Base-by-base conservation (phyloP, 1,284 basidiomycete genomes). In the Mycena sp. region DNA sequence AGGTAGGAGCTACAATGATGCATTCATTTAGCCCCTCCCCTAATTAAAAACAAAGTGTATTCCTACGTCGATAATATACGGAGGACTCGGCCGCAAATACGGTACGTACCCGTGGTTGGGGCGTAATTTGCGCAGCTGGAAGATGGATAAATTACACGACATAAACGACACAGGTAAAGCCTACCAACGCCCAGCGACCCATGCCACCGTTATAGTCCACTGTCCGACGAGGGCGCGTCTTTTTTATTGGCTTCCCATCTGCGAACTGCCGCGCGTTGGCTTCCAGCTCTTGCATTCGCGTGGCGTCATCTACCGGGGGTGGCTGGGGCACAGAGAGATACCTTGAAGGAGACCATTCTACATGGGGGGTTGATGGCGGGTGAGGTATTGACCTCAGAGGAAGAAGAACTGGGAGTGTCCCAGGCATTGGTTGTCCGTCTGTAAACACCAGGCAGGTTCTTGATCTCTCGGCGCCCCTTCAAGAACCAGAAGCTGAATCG, bases 141-240 rank as follows among this genome's bases (percentile, higher is more conserved):
- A 57, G 12, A 28, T 48, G 19, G 49, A 58, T 58, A 38, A 52
- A 64, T 67, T 38, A 23, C 25, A 48, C 26, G 35, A 44, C 35
- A n/a, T 23, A 14, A 14, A 35, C 32, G 32, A 7, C 14, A 35
- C 29, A n/a, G 81, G 14, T 23, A 5, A 4, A 43, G 7, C 91
- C 67, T 72, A 96, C 94, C 80, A 95, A 76, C 54, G 83, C 78
- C 92, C 92, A 97, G 66, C 93, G 85, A 17, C 92, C 92, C 74
- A 97, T 83, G 2, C 90, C 89, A 26, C 95, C 95, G 71, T 93
- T 93, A 74, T 96, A 98, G 78, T 99, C 97, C 14, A 99, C 95
- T 16, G 97, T 99, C 75, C 95, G 81, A 63, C 97, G 82, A 21
- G 97, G 96, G 69, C 95, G 86, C 59, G 95, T 95, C 80, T 96